Conservation (phyloP, 2,329 filamentous ascomycete genomes). For the Fusarium luffae region DNA sequence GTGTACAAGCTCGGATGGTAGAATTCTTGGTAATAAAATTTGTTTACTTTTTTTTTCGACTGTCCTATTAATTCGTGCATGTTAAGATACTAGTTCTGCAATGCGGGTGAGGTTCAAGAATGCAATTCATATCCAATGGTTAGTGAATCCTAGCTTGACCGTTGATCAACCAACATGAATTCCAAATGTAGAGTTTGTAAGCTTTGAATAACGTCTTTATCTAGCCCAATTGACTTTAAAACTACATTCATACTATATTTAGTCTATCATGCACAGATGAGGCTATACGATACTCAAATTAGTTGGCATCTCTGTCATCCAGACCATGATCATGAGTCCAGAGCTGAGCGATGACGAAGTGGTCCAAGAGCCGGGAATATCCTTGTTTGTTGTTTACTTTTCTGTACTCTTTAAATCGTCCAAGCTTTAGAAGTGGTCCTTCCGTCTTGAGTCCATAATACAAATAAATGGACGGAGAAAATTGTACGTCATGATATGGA, state of each 20-base stretch:
- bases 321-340: slow-evolving; percentile 11
- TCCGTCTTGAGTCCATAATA: slow-evolving; percentile 2
- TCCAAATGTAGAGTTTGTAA: neutral
- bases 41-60: neutral
- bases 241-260: neutral
- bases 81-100: neutral
- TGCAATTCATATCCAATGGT: neutral
- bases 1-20: slow-evolving; percentile 9
- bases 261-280: neutral
- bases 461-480: neutral
- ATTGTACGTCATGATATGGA: slow-evolving; percentile 7
- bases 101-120: neutral
- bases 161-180: slow-evolving; percentile 13
- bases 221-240: neutral
- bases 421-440: neutral
- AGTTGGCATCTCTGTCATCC: neutral
- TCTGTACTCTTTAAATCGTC: neutral
- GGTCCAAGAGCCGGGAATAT: slow-evolving; percentile 11
- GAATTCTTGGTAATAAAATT: neutral
- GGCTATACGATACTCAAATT: neutral
- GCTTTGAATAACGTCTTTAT: neutral
- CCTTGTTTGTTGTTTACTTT: slow-evolving; percentile 26
- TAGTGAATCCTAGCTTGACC: neutral
- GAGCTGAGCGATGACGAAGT: neutral
- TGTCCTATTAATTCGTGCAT: neutral